Conservation (phyloP, 2,329 filamentous ascomycete species). For the Celoporthe dispersa region DNA sequence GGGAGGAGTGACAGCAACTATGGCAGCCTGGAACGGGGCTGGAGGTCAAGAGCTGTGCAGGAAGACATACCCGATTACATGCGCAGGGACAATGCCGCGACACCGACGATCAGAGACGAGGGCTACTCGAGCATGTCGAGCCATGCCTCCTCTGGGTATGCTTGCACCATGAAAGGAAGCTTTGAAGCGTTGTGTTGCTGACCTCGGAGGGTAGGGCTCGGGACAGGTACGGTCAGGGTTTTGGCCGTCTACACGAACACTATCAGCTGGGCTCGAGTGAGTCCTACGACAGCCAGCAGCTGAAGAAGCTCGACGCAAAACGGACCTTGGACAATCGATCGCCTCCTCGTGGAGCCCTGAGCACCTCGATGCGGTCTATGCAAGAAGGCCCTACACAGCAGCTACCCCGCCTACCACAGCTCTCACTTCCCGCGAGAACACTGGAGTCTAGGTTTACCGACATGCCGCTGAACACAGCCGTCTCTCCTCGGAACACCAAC, state of each 20-base stretch:
- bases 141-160: constrained; percentile 28
- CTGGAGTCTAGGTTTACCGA: constrained; percentile 53
- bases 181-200: not conserved
- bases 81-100: constrained; percentile 38
- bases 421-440: constrained; percentile 53
- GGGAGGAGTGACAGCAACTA: constrained; percentile 48
- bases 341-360: constrained; percentile 48
- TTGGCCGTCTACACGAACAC: constrained; percentile 51
- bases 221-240: constrained; percentile 46
- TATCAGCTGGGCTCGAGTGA: constrained; percentile 52
- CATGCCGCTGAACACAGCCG: constrained; percentile 51
- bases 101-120: constrained; percentile 43
- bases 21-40: constrained; percentile 21
- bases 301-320: constrained; percentile 59
- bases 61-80: constrained; percentile 43
- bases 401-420: constrained; percentile 43
- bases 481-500: constrained; percentile 50
- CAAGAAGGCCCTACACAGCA: constrained; percentile 41
- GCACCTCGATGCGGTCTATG: constrained; percentile 37
- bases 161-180: not conserved
- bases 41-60: constrained; percentile 33
- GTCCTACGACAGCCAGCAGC: constrained; percentile 54
- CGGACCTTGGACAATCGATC: constrained; percentile 50
- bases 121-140: constrained; percentile 41
- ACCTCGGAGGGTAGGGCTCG: constrained; percentile 42